These are phyloP conservation scores for Raphanus sativus DNA, from an alignment of 345 rosid genomes.

Conservation along the genomic window DNA sequence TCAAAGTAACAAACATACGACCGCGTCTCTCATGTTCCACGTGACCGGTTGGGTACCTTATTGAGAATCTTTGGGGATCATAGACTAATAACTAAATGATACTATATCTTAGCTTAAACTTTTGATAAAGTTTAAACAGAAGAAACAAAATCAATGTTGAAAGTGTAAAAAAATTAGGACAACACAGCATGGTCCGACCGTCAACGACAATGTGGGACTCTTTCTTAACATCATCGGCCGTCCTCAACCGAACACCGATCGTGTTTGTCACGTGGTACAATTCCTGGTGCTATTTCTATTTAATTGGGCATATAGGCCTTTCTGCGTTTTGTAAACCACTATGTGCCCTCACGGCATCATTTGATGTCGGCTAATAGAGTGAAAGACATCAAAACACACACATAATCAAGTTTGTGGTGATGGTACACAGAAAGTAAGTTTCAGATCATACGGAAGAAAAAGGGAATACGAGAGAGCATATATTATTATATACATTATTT, in stretches of 20 bases:
- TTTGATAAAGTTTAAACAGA: neutral
- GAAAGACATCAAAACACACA: conserved; percentile 9
- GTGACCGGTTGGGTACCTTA: conserved; percentile 23
- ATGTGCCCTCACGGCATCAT: conserved; percentile 14
- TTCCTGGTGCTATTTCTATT: neutral
- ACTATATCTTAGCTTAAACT: neutral
- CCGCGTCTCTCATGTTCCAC: conserved; percentile 25
- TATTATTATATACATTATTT: conserved; percentile 22
- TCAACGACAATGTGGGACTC: conserved; percentile 37
- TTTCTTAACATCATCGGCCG: conserved; percentile 17
- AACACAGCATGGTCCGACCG: conserved; percentile 39
- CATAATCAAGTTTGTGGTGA: neutral
- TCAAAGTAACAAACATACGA: neutral
- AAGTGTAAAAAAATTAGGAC: neutral
- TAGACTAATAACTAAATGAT: neutral
- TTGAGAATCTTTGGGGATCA: conserved; percentile 23
- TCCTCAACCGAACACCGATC: conserved; percentile 6
- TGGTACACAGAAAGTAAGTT: neutral
- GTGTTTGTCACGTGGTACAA: conserved; percentile 27
- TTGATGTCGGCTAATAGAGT: conserved; percentile 9
- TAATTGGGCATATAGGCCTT: neutral
- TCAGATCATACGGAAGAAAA: neutral
- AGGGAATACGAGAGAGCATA: neutral
- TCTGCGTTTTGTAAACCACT: conserved; percentile 1
- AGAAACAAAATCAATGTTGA: neutral